Evolutionary conservation across 331 rosid genomes (phyloP), one percentile per base, ranked within the genome.

Genomic region (Erythrophleum ivorense): DNA sequence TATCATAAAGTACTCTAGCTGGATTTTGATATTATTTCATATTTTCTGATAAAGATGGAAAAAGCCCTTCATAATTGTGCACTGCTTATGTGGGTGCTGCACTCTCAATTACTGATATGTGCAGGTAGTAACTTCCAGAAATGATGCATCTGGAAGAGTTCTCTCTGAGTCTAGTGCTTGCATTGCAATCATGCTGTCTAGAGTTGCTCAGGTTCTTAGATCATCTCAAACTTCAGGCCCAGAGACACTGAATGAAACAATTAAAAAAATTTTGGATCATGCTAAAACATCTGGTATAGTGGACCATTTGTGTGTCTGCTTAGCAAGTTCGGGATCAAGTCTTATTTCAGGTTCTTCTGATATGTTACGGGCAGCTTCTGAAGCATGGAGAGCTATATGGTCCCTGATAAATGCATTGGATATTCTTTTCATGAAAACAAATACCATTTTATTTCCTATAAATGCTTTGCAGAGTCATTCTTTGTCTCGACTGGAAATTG

Each of bases 351-450:
- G 99, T 72, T 93, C 99, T 84, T 92, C 95, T 53, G 84, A 78
- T 84, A 89, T 96, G 89, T 82, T 89, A 72, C 91, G 95, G 77
- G 91, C 91, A 83, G 97, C 99, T 78, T 90, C 95, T 82, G 98
- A 96, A 88, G 94, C 97, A 49, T 93, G 97, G 71, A 87, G 86
- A 76, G 95, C 98, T 76, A 76, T 87, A 85, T 96, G 99, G 99
- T 89, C 85, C 24, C 80, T 96, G 79, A 82, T 93, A 85, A 91
- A 90, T 82, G 96, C 97, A 73, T 67, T 86, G 74, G 97, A 96
- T 78, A 73, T 73, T 65, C 85, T 83, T 77, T 91, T 71, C 75
- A 73, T 75, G 86, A 96, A 81, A 78, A 87, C 82, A 70, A 86
- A 72, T 78, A 80, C 85, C 83, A 66, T 66, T 84, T 84, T 81